Conservation (phyloP, 495 filamentous ascomycete genomes). For the Bombardia bombarda region DNA sequence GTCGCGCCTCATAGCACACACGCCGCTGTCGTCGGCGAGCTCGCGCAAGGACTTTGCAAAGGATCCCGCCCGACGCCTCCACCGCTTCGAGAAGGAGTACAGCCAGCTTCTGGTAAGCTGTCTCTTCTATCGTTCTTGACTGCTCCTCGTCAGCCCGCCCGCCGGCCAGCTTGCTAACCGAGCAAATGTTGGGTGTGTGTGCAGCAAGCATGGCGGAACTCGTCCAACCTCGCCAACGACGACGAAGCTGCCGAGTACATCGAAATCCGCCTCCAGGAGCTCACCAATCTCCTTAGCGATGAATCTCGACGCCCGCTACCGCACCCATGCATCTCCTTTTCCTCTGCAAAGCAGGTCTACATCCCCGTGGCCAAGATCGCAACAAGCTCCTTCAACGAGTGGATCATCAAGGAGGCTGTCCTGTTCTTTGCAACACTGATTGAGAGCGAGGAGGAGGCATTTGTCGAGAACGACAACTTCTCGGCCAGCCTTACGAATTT, state of each 20-base stretch:
- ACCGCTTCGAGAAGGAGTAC: slow-evolving; percentile 84
- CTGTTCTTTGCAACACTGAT: slow-evolving; percentile 80
- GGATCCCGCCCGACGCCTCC: slow-evolving; percentile 77
- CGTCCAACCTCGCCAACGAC: slow-evolving; percentile 44
- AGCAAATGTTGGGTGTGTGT: background rate
- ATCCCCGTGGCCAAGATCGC: slow-evolving; percentile 81
- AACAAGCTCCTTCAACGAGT: slow-evolving; percentile 66
- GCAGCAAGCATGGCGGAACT: slow-evolving; percentile 76
- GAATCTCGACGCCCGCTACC: slow-evolving; percentile 81
- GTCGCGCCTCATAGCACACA: slow-evolving; percentile 84
- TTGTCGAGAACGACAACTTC: slow-evolving; percentile 77
- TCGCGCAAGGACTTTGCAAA: slow-evolving; percentile 54
- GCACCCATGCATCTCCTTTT: slow-evolving; percentile 81
- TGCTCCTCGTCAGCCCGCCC: background rate
- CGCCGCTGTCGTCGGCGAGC: slow-evolving; percentile 49
- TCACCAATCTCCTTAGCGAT: slow-evolving; percentile 76
- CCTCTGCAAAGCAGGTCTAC: slow-evolving; percentile 77
- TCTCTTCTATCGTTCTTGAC: background rate
- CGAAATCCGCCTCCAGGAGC: slow-evolving; percentile 46
- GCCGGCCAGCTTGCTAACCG: background rate
- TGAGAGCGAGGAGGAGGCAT: slow-evolving; percentile 92
- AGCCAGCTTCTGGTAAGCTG: slow-evolving; percentile 71
- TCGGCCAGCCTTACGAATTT: slow-evolving; percentile 76
- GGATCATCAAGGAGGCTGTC: slow-evolving; percentile 73
- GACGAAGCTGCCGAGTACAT: slow-evolving; percentile 46